Base-by-base conservation (phyloP, 805 yeast genomes). In the Schizosaccharomyces lindneri region DNA sequence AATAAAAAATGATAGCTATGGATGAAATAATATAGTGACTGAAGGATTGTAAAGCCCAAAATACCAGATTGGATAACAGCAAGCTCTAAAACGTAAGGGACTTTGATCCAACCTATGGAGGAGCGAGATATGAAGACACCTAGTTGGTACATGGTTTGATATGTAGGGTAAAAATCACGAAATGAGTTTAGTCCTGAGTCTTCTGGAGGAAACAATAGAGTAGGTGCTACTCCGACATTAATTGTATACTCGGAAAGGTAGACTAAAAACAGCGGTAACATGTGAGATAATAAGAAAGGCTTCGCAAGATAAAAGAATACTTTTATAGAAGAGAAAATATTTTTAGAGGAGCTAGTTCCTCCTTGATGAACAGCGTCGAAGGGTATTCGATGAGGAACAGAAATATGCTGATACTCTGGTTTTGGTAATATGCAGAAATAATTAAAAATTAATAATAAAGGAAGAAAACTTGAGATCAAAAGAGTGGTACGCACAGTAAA, bases 61-160 rank as follows among this genome's bases (percentile, higher is more conserved):
- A 89, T 90, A 39, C 80, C 13, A 6, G 75, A 67, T 71, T 90
- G 98, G 51, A 90, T 73, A 0, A 77, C 39, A 0, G 95, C 78
- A 6, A 88, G 79, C 21, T 79, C 51, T 70, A 83, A 82, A 5
- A 90, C 73, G 7, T 75, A 73, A 61, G 71, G 75, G 48, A 89
- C 70, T 59, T 94, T 74, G 31, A 85, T 66, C 62, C 83, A 74
- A 2, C 81, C 75, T 0, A 86, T 82, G 1, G 95, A 86, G 0
- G 97, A 86, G 63, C 97, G 75, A 2, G 97, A 87, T 1, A 90
- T 78, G 67, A 90, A 88, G 0, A 90, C 98, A 7, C 98, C 98
- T 3, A 87, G 69, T 19, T 59, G 61, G 41, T 59, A 59, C 21
- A 43, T 29, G 3, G 61, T 46, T 24, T 31, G 41, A 29, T 43